Percentiles rank a stretch among this genome's conserved stretches.
phyloP scores from a whole-genome alignment of 2,329 filamentous ascomycete genomes.

The Capronia coronata region DNA sequence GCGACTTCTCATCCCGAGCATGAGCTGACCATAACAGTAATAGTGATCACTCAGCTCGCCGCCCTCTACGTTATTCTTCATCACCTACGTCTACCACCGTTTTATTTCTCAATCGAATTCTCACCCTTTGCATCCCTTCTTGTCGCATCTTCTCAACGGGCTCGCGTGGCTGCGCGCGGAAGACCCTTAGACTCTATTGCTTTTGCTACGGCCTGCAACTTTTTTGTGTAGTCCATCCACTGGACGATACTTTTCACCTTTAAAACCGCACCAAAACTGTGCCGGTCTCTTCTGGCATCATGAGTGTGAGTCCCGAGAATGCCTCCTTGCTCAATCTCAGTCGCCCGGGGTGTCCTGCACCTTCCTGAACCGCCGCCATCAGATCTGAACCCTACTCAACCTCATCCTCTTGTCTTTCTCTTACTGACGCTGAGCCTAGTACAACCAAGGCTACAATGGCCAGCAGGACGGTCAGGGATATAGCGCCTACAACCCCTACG shows the following conservation, averaged over 20 bases:
- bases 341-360: not conserved
- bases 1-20: conserved; percentile 6
- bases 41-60: conserved; percentile 20
- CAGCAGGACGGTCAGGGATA: conserved; percentile 34
- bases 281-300: conserved; percentile 14
- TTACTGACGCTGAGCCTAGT: conserved; percentile 8
- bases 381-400: not conserved
- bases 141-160: conserved; percentile 12
- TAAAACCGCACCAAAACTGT: not conserved
- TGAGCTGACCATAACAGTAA: conserved; percentile 5
- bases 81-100: conserved; percentile 3
- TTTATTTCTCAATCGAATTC: conserved; percentile 1
- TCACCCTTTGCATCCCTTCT: conserved; percentile 11
- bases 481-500: conserved; percentile 41
- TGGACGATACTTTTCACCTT: not conserved
- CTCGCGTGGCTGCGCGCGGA: not conserved
- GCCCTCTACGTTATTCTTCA: conserved; percentile 12
- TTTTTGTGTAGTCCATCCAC: not conserved
- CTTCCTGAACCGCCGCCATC: conserved; percentile 7
- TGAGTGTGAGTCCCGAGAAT: conserved; percentile 20
- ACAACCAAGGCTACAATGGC: conserved; percentile 8
- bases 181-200: not conserved
- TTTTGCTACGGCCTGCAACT: not conserved
- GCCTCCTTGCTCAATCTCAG: not conserved
- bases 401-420: not conserved